Evolutionary conservation across 2,329 filamentous ascomycete species (phyloP).

Genomic region (Apiospora arundinis): DNA sequence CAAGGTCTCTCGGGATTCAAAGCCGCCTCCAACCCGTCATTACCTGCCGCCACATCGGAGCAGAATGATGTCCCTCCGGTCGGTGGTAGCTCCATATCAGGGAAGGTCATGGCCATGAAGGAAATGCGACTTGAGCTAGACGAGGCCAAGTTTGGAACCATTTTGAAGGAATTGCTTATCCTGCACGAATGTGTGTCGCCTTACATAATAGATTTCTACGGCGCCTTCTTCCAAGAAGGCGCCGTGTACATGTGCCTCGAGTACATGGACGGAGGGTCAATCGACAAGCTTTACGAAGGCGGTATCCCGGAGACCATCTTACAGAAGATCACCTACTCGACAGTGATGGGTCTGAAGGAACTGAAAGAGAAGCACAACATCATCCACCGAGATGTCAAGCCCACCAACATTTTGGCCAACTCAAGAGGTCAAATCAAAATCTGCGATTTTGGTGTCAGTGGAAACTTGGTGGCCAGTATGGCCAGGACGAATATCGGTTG

Average conservation of each 20-base stretch:
- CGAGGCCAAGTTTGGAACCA: conserved; percentile 94
- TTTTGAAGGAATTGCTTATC: conserved; percentile 97
- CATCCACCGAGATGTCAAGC: conserved; percentile 97
- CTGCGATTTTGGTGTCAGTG: conserved; percentile 97
- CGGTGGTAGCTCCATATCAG: conserved; percentile 58
- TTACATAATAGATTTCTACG: conserved; percentile 98
- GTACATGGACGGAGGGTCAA: conserved; percentile 97
- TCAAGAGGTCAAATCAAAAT: conserved; percentile 93
- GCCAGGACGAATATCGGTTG: conserved; percentile 99
- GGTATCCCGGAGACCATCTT: conserved; percentile 90
- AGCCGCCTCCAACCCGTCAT: conserved; percentile 39
- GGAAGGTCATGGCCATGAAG: conserved; percentile 98
- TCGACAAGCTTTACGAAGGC: conserved; percentile 92
- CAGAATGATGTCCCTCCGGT: conserved; percentile 38
- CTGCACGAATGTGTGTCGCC: conserved; percentile 93
- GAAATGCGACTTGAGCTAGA: conserved; percentile 95
- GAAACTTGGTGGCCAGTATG: conserved; percentile 95
- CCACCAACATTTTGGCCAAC: conserved; percentile 97
- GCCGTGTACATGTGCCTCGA: conserved; percentile 99
- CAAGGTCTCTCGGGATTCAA: conserved; percentile 61
- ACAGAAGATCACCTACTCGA: conserved; percentile 88
- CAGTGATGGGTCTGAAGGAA: conserved; percentile 88
- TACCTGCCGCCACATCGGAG: conserved; percentile 36
- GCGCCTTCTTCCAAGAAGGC: conserved; percentile 97
- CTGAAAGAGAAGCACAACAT: conserved; percentile 99